Evolutionary conservation across 2,329 filamentous ascomycete species (phyloP).

Genomic region (Dryadomyces quercus-mongolicae): DNA sequence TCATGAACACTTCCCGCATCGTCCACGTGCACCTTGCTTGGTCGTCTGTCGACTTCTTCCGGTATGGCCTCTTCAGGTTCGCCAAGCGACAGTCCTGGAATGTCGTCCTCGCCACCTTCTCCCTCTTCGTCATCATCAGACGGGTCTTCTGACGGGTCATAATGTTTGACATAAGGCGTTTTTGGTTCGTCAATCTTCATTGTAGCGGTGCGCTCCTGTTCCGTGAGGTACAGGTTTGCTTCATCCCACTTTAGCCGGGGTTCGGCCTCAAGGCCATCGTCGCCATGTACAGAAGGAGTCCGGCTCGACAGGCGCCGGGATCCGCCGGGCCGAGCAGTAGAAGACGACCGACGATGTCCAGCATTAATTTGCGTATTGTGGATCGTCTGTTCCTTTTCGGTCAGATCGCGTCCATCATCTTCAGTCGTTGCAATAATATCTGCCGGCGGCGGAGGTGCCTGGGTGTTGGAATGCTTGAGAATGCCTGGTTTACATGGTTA

Average conservation of each 20-base stretch:
- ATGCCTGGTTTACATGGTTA: background rate
- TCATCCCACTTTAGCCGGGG: constrained; percentile 96
- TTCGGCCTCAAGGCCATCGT: constrained; percentile 42
- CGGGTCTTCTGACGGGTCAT: constrained; percentile 80
- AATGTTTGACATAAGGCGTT: constrained; percentile 88
- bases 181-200: constrained; percentile 99
- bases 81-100: constrained; percentile 82
- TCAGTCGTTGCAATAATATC: background rate
- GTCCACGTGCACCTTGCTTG: constrained; percentile 70
- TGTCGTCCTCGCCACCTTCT: constrained; percentile 52
- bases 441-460: background rate
- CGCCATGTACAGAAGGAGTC: constrained; percentile 30
- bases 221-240: constrained; percentile 91
- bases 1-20: constrained; percentile 41
- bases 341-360: constrained; percentile 74
- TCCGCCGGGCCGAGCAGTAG: constrained; percentile 49
- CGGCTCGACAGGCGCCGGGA: constrained; percentile 61
- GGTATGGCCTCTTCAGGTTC: constrained; percentile 72
- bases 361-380: constrained; percentile 94
- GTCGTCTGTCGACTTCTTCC: constrained; percentile 27
- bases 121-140: constrained; percentile 63
- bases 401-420: constrained; percentile 34
- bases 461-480: background rate
- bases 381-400: constrained; percentile 80
- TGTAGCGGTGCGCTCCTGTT: constrained; percentile 86